Conservation (phyloP, 768 basidiomycete genomes). For the Pleurotus ostreatus region DNA sequence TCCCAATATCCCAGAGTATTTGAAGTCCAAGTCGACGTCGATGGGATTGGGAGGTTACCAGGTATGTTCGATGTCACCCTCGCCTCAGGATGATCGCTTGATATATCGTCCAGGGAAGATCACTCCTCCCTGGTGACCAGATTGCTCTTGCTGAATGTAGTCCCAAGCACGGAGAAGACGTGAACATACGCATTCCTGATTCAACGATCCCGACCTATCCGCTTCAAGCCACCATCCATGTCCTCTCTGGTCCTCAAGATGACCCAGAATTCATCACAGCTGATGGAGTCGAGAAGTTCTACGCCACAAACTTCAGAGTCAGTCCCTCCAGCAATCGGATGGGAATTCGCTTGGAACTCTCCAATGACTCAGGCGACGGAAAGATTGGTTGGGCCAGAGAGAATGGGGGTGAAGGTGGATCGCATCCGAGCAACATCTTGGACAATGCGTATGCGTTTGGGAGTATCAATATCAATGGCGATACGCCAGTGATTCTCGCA, state of each 20-base stretch:
- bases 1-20: slow-evolving; percentile 48
- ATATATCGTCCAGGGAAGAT: slow-evolving; percentile 38
- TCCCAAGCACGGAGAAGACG: slow-evolving; percentile 15
- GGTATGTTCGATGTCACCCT: slow-evolving; percentile 22
- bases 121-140: slow-evolving; percentile 47
- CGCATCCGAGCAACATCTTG: slow-evolving; percentile 65
- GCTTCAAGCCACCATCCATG: slow-evolving; percentile 45
- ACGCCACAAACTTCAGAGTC: slow-evolving; percentile 47
- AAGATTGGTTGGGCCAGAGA: slow-evolving; percentile 50
- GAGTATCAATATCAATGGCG: slow-evolving; percentile 60
- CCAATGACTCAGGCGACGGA: slow-evolving; percentile 3
- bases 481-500: slow-evolving; percentile 63
- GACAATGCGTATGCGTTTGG: slow-evolving; percentile 57
- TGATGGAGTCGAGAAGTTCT: slow-evolving; percentile 46
- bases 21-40: slow-evolving; percentile 65
- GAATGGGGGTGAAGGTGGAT: slow-evolving; percentile 63
- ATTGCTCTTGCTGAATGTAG: slow-evolving; percentile 34
- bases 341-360: slow-evolving; percentile 53
- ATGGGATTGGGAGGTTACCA: slow-evolving; percentile 61
- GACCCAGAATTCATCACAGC: slow-evolving; percentile 50
- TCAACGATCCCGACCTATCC: slow-evolving; percentile 40
- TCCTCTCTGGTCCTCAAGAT: slow-evolving; percentile 61
- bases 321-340: slow-evolving; percentile 58
- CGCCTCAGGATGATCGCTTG: slow-evolving; percentile 4
- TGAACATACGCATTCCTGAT: slow-evolving; percentile 18